phyloP scores from a whole-genome alignment of 2,329 filamentous ascomycete genomes.

The Colletotrichum orchidophilum region DNA sequence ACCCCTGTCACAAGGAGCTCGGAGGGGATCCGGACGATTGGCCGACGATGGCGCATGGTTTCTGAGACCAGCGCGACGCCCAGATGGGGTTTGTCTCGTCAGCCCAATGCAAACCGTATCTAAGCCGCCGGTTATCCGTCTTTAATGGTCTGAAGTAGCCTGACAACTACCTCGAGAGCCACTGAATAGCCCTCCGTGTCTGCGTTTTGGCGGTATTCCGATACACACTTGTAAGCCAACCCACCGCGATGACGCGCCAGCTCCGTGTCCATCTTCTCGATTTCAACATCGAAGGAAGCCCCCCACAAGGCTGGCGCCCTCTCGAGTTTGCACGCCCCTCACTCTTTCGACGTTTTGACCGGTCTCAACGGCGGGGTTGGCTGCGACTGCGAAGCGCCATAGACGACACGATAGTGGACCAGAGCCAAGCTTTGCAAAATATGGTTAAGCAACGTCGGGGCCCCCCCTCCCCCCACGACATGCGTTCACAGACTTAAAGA shows the following conservation, averaged over 20 bases:
- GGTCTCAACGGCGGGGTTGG: constrained; percentile 8
- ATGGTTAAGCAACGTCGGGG: neutral
- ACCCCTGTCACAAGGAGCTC: constrained; percentile 17
- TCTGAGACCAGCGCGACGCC: constrained; percentile 24
- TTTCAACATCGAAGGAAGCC: neutral
- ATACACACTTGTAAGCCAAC: neutral
- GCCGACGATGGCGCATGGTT: constrained; percentile 20
- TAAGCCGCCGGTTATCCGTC: neutral
- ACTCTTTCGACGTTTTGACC: neutral
- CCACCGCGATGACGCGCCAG: constrained; percentile 21
- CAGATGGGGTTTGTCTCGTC: neutral
- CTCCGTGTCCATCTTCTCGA: constrained; percentile 4
- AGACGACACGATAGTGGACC: neutral
- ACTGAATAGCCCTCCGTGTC: constrained; percentile 19
- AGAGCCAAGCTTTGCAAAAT: constrained; percentile 2
- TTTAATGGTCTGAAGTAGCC: constrained; percentile 15
- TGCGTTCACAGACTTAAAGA: neutral
- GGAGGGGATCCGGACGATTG: constrained; percentile 24
- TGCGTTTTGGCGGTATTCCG: constrained; percentile 30
- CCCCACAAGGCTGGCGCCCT: neutral
- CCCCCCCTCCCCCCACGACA: neutral
- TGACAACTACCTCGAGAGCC: constrained; percentile 1
- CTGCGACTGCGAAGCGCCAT: neutral
- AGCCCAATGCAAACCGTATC: neutral
- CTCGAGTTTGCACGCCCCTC: constrained; percentile 16